Evolutionary conservation across 2,329 filamentous ascomycete genomes (phyloP).

Genomic region (Claviceps pusilla): DNA sequence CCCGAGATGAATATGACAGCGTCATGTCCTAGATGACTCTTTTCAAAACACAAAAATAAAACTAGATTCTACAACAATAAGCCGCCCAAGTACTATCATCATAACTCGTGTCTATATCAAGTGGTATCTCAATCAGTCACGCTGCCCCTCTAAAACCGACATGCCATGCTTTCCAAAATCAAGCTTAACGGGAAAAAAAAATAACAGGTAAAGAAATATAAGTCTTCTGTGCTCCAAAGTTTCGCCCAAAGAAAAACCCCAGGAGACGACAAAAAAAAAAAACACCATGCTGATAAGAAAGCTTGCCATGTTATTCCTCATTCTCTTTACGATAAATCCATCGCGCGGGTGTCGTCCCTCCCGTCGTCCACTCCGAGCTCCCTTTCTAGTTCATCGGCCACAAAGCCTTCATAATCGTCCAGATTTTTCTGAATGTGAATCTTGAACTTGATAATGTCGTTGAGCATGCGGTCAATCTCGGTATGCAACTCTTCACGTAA

Average conservation of each 20-base stretch:
- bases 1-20: too few relatives aligned
- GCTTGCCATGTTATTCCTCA: not conserved
- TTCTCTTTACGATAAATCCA: slow-evolving; percentile 20
- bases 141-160: not conserved
- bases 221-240: too few relatives aligned
- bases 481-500: slow-evolving; percentile 96
- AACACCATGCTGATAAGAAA: not conserved
- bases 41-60: too few relatives aligned
- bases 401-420: slow-evolving; percentile 88
- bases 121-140: slow-evolving; percentile 2
- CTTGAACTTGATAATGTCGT: slow-evolving; percentile 97
- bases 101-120: slow-evolving; percentile 3
- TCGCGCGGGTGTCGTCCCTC: slow-evolving; percentile 35
- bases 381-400: slow-evolving; percentile 82
- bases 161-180: not conserved
- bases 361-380: slow-evolving; percentile 54
- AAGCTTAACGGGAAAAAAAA: not conserved
- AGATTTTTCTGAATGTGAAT: slow-evolving; percentile 86
- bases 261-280: not conserved
- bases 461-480: slow-evolving; percentile 87
- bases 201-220: not conserved
- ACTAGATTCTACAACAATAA: too few relatives aligned
- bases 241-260: too few relatives aligned
- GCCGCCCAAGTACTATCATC: not conserved
- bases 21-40: not conserved